Base-by-base conservation (phyloP, 768 basidiomycete species). In the Scleroderma citrinum region DNA sequence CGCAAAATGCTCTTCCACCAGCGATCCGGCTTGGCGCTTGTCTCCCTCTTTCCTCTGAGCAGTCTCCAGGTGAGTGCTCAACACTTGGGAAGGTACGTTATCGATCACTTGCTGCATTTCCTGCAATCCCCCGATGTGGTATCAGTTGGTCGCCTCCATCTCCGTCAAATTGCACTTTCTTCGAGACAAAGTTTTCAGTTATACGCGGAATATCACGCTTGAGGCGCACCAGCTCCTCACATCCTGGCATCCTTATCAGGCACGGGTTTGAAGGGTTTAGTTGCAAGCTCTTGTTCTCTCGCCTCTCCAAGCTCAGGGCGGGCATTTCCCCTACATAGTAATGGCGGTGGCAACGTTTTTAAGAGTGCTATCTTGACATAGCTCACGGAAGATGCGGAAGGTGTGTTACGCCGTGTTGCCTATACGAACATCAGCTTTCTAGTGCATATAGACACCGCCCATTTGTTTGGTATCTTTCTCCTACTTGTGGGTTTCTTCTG, bases 381-480 rank as follows among this genome's bases (percentile, higher is more conserved):
- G 67, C 47, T 75, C 68, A 38, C 72, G 64, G 60, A 81, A 79
- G 63, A 79, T 70, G 30, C 69, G 67, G 48, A 77, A 77, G 56
- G 75, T 78, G 55, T 72, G 69, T 20, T 67, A 69, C 16, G 76
- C 74, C 20, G 73, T 74, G 20, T 74, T 75, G 29, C 73, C 74
- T 59, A 80, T 69, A 29, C 76, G 63, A 61, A 72, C 67, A 51
- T 79, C 78, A 47, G 65, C 63, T 44, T 80, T 80, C 1, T 76
- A 73, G 54, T 78, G 78, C 63, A 78, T 68, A 60, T 79, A 80
- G 49, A 79, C 72, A 59, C 79, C 71, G 5, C 77, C 77, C 1
- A 75, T 67, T 17, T 79, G 61, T 46, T 69, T 74, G 52, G 65
- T 52, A 21, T 64, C 65, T 31, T 68, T 65, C 30, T 68, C 65